Evolutionary conservation across 1,139 yeast species (phyloP).

Genomic region (Hyphopichia fennica): DNA sequence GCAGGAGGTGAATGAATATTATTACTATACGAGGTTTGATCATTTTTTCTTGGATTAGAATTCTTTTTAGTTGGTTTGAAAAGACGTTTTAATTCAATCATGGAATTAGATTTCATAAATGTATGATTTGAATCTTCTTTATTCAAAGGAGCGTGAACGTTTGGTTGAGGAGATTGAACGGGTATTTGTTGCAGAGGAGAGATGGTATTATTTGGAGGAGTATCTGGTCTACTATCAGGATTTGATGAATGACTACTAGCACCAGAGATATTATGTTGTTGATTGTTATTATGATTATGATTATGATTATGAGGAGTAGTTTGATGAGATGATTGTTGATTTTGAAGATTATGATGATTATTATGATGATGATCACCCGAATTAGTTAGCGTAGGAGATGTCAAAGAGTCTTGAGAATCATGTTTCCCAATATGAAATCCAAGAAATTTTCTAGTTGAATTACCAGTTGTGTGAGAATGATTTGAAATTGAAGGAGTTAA

Average conservation of each 20-base stretch:
- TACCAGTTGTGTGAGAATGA: slow-evolving; percentile 21
- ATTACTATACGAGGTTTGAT: slow-evolving; percentile 19
- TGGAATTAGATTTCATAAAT: slow-evolving; percentile 36
- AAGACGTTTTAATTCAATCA: slow-evolving; percentile 43
- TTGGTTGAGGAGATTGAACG: slow-evolving; percentile 15
- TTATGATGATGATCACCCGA: slow-evolving; percentile 21
- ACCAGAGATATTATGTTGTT: neutral
- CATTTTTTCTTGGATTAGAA: slow-evolving; percentile 20
- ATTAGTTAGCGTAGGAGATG: slow-evolving; percentile 33
- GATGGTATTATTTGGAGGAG: slow-evolving; percentile 3
- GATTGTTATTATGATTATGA: too few relatives aligned
- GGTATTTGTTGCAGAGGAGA: slow-evolving; percentile 8
- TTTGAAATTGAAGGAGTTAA: slow-evolving; percentile 37
- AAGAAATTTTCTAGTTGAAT: slow-evolving; percentile 29
- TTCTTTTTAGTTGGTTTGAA: slow-evolving; percentile 42
- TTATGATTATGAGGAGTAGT: neutral
- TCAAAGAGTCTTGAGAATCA: slow-evolving; percentile 36
- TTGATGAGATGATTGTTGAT: neutral
- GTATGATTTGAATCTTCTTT: slow-evolving; percentile 30
- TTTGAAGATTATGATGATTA: slow-evolving; percentile 3
- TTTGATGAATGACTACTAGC: neutral
- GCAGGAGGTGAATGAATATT: slow-evolving; percentile 36
- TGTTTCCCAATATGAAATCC: slow-evolving; percentile 42
- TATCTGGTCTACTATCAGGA: slow-evolving; percentile 2
- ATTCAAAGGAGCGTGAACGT: slow-evolving; percentile 16